phyloP scores from a whole-genome alignment of 805 yeast species.

The Pichia californica region DNA sequence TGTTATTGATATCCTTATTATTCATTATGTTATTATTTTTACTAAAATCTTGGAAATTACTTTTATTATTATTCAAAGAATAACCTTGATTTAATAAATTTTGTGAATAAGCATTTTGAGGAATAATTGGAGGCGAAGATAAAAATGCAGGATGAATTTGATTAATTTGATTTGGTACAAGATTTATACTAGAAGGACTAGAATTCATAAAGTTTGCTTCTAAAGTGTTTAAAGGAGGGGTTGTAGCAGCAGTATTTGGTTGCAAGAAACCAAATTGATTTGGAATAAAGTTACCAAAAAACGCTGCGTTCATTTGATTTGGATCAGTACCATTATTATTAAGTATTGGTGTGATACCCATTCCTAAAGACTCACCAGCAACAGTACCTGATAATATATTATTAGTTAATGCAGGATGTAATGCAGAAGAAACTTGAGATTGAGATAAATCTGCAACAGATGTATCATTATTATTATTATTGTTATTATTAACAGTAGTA shows the following conservation, averaged over 20 bases:
- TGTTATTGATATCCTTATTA: no score
- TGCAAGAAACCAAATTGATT: constrained; percentile 8
- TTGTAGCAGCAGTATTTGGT: not conserved
- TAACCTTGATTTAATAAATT: constrained; percentile 3
- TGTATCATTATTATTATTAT: not conserved
- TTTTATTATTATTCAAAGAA: not conserved
- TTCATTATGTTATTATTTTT: no score
- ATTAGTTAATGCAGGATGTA: constrained; percentile 23
- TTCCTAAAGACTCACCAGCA: constrained; percentile 26
- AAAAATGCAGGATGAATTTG: not conserved
- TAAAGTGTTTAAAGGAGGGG: constrained; percentile 5
- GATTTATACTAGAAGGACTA: constrained; percentile 1
- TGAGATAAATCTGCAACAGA: not conserved
- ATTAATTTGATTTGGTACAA: constrained; percentile 5
- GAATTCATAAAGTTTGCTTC: not conserved
- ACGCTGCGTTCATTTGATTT: not conserved
- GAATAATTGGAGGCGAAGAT: not conserved
- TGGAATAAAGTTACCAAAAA: constrained; percentile 7
- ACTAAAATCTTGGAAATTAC: not conserved
- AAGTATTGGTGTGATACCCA: constrained; percentile 17
- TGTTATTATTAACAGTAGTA: not conserved
- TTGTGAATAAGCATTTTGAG: not conserved
- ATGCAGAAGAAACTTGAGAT: constrained; percentile 14
- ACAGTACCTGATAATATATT: constrained; percentile 23
- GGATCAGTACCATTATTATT: not conserved